phyloP scores from a whole-genome alignment of 2,329 filamentous ascomycete genomes.

The Trichocomaceae sp. region DNA sequence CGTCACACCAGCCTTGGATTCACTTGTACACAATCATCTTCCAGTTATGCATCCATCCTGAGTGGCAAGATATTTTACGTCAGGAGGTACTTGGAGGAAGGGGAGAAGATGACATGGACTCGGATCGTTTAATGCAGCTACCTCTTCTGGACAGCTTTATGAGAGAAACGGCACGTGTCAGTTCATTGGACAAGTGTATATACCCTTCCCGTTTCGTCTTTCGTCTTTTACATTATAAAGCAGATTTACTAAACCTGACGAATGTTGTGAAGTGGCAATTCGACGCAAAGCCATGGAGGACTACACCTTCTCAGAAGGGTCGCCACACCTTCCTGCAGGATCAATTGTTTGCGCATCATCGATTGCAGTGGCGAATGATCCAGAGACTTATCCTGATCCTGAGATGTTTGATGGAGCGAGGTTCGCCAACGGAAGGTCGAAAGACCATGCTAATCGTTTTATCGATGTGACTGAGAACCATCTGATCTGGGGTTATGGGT shows the following conservation, averaged over 20 bases:
- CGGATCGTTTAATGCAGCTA: not conserved
- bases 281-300: conserved; percentile 3
- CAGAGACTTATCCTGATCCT: not conserved
- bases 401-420: not conserved
- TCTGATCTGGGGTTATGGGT: not conserved
- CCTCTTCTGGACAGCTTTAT: conserved; percentile 3
- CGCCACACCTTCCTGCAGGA: not conserved
- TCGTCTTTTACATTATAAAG: too few relatives aligned
- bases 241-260: not conserved
- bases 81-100: not conserved
- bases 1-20: conserved; percentile 3
- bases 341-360: not conserved
- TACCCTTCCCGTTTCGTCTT: not conserved
- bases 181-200: not conserved
- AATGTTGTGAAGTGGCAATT: not conserved
- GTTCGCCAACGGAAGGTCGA: not conserved
- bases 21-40: not conserved
- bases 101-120: not conserved
- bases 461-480: not conserved
- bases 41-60: not conserved
- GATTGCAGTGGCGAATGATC: not conserved
- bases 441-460: not conserved
- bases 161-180: not conserved
- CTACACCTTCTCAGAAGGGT: not conserved
- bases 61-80: not conserved